phyloP scores from a whole-genome alignment of 208 protist species.

The Trypanosoma brucei region DNA sequence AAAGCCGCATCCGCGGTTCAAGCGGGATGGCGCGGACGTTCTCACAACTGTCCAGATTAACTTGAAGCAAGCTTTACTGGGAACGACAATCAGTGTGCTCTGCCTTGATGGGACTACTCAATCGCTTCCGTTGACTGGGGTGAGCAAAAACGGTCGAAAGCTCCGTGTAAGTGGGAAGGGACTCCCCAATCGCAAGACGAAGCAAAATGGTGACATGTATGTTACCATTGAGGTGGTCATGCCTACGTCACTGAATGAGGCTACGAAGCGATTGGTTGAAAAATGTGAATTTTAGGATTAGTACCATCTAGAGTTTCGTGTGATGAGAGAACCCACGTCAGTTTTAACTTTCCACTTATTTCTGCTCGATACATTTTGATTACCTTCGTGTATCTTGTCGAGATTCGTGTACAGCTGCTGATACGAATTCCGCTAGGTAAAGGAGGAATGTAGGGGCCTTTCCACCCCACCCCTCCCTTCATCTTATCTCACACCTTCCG shows the following conservation, averaged over 20 bases:
- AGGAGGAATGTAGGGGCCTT: too few species aligned
- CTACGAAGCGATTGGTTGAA: conserved; percentile 72
- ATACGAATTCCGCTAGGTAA: too few species aligned
- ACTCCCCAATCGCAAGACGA: conserved; percentile 73
- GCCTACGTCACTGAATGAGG: conserved; percentile 66
- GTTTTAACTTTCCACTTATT: too few species aligned
- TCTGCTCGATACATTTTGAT: too few species aligned
- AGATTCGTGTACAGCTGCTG: too few species aligned
- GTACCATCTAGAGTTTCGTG: background rate
- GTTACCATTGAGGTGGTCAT: conserved; percentile 73
- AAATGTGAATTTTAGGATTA: conserved; percentile 69
- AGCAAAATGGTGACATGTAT: conserved; percentile 69
- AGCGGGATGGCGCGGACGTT: conserved; percentile 85
- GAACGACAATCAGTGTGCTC: conserved; percentile 59
- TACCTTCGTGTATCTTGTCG: too few species aligned
- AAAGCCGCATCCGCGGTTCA: conserved; percentile 88
- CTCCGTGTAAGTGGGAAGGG: conserved; percentile 63
- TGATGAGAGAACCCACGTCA: too few species aligned
- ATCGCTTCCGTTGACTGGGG: conserved; percentile 56
- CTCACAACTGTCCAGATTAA: conserved; percentile 74
- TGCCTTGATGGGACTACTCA: conserved; percentile 58
- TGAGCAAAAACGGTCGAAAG: conserved; percentile 74
- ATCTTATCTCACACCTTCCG: too few species aligned
- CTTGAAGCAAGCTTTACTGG: conserved; percentile 80
- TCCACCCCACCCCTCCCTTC: too few species aligned